Evolutionary conservation across 352 stramenopile species (phyloP).

Genomic region (Pilasporangium apinafurcum): DNA sequence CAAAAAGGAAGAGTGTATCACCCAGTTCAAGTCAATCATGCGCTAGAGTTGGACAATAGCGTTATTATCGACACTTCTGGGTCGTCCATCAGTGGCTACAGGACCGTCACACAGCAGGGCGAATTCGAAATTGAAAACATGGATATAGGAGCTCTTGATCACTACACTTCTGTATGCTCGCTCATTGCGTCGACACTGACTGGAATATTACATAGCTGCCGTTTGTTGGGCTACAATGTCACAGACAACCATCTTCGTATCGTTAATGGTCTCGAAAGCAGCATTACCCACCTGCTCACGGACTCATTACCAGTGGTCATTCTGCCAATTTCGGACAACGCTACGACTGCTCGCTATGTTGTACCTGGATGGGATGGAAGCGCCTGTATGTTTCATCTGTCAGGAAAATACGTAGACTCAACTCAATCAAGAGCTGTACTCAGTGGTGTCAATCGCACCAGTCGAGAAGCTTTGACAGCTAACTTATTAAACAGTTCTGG

Average conservation of each 20-base stretch:
- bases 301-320: constrained; percentile 30
- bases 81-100: too few relatives aligned
- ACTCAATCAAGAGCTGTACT: too few relatives aligned
- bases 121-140: neutral
- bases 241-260: constrained; percentile 19
- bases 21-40: constrained; percentile 21
- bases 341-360: constrained; percentile 7
- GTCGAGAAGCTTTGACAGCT: neutral
- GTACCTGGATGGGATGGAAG: constrained; percentile 21
- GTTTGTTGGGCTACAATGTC: too few relatives aligned
- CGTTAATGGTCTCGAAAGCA: constrained; percentile 14
- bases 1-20: constrained; percentile 26
- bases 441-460: neutral
- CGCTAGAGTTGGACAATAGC: too few relatives aligned
- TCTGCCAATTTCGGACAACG: constrained; percentile 35
- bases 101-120: too few relatives aligned
- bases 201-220: too few relatives aligned
- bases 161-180: too few relatives aligned
- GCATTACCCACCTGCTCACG: constrained; percentile 9
- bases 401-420: constrained; percentile 7
- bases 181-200: too few relatives aligned
- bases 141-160: neutral
- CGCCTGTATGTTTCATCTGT: constrained; percentile 21
- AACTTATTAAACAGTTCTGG: neutral
- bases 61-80: too few relatives aligned